Percentiles rank a stretch among this genome's conserved stretches.
Evolutionary conservation across 2,329 filamentous ascomycete genomes (phyloP).

Genomic region (Dothiorella sarmentorum): DNA sequence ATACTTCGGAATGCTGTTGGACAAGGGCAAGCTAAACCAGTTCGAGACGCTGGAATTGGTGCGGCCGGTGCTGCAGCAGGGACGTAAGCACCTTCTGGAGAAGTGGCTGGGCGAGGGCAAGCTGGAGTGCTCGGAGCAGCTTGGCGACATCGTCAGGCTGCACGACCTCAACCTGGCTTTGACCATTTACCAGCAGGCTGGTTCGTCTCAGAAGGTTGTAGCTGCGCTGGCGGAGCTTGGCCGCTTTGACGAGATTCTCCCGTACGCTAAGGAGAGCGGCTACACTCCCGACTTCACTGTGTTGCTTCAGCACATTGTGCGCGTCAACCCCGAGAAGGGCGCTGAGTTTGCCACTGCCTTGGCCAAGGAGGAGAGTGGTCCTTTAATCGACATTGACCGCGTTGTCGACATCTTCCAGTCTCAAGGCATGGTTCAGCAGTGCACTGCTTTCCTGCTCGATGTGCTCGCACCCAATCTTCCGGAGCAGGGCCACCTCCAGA

Average conservation of each 20-base stretch:
- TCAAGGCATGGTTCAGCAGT: constrained; percentile 95
- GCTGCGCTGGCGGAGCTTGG: constrained; percentile 92
- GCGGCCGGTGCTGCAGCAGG: constrained; percentile 86
- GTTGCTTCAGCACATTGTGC: constrained; percentile 86
- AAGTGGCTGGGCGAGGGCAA: constrained; percentile 98
- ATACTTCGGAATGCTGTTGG: constrained; percentile 95
- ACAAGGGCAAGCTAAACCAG: constrained; percentile 89
- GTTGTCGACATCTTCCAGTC: constrained; percentile 98
- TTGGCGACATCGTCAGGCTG: constrained; percentile 87
- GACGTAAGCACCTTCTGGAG: constrained; percentile 90
- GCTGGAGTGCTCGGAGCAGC: constrained; percentile 90
- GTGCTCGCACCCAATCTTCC: constrained; percentile 92
- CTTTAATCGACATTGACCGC: constrained; percentile 86
- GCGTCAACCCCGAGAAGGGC: constrained; percentile 88
- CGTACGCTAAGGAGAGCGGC: constrained; percentile 78
- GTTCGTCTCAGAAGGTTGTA: constrained; percentile 89
- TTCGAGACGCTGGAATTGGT: constrained; percentile 94
- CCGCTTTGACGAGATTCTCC: constrained; percentile 94
- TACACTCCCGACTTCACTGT: constrained; percentile 96
- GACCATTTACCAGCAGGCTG: constrained; percentile 84
- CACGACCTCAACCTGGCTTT: constrained; percentile 88
- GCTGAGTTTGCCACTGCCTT: constrained; percentile 91
- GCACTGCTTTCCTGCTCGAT: constrained; percentile 95
- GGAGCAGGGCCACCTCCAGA: constrained; percentile 91
- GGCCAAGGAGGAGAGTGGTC: constrained; percentile 82